Conservation (phyloP, 1,139 yeast genomes). For the Suhomyces bolitotheri region DNA sequence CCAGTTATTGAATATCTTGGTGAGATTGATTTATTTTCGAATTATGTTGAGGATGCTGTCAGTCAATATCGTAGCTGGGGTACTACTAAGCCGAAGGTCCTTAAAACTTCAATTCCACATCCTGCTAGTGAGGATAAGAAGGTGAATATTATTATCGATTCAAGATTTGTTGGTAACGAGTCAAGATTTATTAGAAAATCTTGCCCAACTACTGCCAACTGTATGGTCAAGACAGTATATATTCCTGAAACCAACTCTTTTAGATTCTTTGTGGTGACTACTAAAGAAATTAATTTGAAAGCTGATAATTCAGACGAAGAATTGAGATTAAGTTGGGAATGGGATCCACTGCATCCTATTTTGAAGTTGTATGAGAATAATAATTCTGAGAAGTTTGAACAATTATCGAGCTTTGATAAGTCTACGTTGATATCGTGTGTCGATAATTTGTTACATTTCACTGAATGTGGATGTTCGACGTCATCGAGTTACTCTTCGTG, state of each 20-base stretch:
- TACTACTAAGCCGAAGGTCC: constrained; percentile 77
- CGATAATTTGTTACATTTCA: constrained; percentile 55
- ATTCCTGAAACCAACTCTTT: constrained; percentile 47
- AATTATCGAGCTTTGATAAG: constrained; percentile 50
- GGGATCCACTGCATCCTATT: constrained; percentile 83
- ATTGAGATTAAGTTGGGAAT: constrained; percentile 80
- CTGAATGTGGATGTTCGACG: constrained; percentile 70
- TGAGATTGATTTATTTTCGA: constrained; percentile 63
- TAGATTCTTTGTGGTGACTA: constrained; percentile 60
- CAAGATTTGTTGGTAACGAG: constrained; percentile 76
- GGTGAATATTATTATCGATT: constrained; percentile 67
- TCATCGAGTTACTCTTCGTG: constrained; percentile 45
- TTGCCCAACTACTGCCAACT: constrained; percentile 66
- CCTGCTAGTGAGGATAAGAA: constrained; percentile 3
- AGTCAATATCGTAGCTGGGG: constrained; percentile 86
- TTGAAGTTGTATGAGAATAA: constrained; percentile 44
- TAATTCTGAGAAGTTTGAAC: constrained; percentile 45
- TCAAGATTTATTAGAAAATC: constrained; percentile 75
- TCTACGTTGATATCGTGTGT: constrained; percentile 57
- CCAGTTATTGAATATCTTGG: constrained; percentile 70
- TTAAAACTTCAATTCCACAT: constrained; percentile 44
- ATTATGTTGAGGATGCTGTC: constrained; percentile 61
- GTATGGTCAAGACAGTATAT: constrained; percentile 57
- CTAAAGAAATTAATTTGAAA: constrained; percentile 47
- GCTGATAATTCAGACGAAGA: constrained; percentile 48